Evolutionary conservation across 805 yeast species (phyloP).

Genomic region (Ogataea naganishii): DNA sequence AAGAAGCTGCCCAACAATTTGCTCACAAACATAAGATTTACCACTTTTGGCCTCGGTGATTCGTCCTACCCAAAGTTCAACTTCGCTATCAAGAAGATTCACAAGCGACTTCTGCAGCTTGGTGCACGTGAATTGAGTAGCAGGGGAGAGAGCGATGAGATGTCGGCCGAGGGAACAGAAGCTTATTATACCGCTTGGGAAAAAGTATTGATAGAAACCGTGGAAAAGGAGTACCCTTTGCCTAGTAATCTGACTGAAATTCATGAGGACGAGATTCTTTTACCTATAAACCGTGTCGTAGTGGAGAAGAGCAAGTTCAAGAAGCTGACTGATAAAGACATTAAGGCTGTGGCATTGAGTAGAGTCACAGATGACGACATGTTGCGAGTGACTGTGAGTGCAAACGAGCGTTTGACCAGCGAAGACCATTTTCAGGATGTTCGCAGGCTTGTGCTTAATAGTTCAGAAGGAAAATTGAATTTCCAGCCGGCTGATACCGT

Average conservation of each 20-base stretch:
- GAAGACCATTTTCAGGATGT: slow-evolving; percentile 86
- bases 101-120: slow-evolving; percentile 66
- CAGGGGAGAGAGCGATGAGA: slow-evolving; percentile 87
- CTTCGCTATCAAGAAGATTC: slow-evolving; percentile 79
- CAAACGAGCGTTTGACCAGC: slow-evolving; percentile 57
- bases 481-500: slow-evolving; percentile 78
- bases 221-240: slow-evolving; percentile 26
- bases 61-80: slow-evolving; percentile 85
- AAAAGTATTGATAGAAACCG: slow-evolving; percentile 29
- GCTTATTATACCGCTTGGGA: slow-evolving; percentile 75
- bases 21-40: slow-evolving; percentile 50
- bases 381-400: slow-evolving; percentile 9
- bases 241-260: slow-evolving; percentile 22
- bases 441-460: slow-evolving; percentile 44
- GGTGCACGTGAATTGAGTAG: slow-evolving; percentile 69
- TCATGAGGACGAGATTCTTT: slow-evolving; percentile 26
- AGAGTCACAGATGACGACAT: slow-evolving; percentile 12
- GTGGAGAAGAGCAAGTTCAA: slow-evolving; percentile 21
- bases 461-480: slow-evolving; percentile 14
- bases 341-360: slow-evolving; percentile 19
- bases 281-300: slow-evolving; percentile 24
- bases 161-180: slow-evolving; percentile 67
- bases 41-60: slow-evolving; percentile 89
- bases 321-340: slow-evolving; percentile 19
- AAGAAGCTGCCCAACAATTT: slow-evolving; percentile 53